Evolutionary conservation across 78 protist genomes (phyloP).

Genomic region (Dictyostelium purpureum): DNA sequence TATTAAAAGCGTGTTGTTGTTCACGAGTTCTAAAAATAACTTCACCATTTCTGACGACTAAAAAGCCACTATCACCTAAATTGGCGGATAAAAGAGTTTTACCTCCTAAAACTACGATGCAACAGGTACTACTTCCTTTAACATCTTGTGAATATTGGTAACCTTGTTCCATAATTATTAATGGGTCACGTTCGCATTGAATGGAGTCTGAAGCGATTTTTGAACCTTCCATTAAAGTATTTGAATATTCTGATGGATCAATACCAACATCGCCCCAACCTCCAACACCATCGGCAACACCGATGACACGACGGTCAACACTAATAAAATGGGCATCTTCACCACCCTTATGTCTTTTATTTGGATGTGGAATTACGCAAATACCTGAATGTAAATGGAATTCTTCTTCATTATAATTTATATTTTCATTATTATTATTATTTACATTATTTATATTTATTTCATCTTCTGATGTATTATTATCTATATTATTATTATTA

Average conservation of each 20-base stretch:
- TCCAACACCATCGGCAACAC: constrained; percentile 87
- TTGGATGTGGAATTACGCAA: constrained; percentile 77
- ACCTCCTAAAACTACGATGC: constrained; percentile 45
- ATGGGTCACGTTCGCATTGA: constrained; percentile 16
- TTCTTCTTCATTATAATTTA: background rate
- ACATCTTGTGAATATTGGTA: constrained; percentile 41
- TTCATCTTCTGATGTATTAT: constrained; percentile 3
- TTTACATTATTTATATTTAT: background rate
- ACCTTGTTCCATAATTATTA: constrained; percentile 67
- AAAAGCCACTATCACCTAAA: constrained; percentile 89
- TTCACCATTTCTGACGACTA: constrained; percentile 63
- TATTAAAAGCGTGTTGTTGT: constrained; percentile 88
- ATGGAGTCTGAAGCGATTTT: constrained; percentile 7
- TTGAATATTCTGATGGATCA: constrained; percentile 83
- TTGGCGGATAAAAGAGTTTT: constrained; percentile 55
- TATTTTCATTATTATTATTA: background rate
- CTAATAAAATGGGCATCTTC: constrained; percentile 76
- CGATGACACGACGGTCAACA: constrained; percentile 23
- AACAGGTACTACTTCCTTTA: constrained; percentile 88
- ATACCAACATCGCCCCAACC: constrained; percentile 90
- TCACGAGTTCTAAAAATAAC: constrained; percentile 70
- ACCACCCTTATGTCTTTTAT: constrained; percentile 79
- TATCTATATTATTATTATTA: background rate
- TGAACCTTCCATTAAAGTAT: constrained; percentile 85
- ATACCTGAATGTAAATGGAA: constrained; percentile 63